Evolutionary conservation across 1,284 basidiomycete species (phyloP), one percentile per base, ranked within the genome.

Genomic region (Ustilago xerochloae): DNA sequence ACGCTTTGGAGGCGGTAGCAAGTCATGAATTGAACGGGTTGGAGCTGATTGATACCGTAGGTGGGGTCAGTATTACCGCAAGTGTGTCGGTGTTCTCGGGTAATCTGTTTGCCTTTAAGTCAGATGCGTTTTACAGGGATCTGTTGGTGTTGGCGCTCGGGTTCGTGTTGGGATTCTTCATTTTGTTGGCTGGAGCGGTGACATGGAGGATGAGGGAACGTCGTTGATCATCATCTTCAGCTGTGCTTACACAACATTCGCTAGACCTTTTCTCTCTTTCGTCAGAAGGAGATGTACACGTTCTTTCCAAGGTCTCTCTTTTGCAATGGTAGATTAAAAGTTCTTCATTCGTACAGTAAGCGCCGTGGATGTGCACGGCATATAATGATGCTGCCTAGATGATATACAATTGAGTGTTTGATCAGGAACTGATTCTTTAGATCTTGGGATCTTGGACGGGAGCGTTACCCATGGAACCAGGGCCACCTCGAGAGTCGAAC

Each of bases 1-100:
- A 71, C 43, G 77, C 78, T 18, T 53, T 81, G 39, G 79, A 81
- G 57, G 79, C 78, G 22, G 75, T 79, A 29, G 73, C 75, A 10
- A 54, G 38, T 15, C 70, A 78, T 55, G 72, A 81, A 54, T 32
- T 81, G 16, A 26, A 49, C 12, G 77, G 72, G 0, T 51, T 81
- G 26, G 49, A 69, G 58, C 50, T 81, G 50, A 46, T 67, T 1
- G 79, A 81, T 45, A 75, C 16, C 0, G 69, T 70, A 0, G 66
- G 54, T 15, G 72, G 72, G 7, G 67, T 77, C 1, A n/a, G 24
- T 2, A 57, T 77, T 30, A 58, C 53, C 4, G 52, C 68, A 8
- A 43, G 39, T 8, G 77, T 77, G 1, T 69, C 71, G 28, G 55
- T 70, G 26, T 71, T 79, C 24, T 62, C 68, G n/a, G 55, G 51